Percentiles rank a stretch among this genome's conserved stretches.
phyloP scores from a whole-genome alignment of 495 filamentous ascomycete species.

The Cryomyces minteri region DNA sequence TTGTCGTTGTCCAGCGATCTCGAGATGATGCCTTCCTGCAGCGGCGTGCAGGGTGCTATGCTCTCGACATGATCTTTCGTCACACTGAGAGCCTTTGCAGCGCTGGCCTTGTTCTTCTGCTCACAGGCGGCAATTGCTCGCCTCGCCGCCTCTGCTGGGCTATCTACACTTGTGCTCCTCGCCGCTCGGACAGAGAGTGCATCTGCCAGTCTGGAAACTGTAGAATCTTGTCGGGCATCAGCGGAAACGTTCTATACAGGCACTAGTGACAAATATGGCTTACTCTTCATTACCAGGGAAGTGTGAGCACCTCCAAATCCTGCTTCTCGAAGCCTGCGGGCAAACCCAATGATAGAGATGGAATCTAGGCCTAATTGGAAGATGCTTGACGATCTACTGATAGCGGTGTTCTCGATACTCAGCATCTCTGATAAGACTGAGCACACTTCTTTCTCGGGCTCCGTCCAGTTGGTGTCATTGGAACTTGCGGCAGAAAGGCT shows the following conservation, averaged over 20 bases:
- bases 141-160: slow-evolving; percentile 23
- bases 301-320: no score
- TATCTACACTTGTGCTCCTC: slow-evolving; percentile 2
- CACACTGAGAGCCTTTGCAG: slow-evolving; percentile 28
- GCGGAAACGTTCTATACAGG: no score
- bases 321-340: no score
- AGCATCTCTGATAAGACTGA: slow-evolving; percentile 32
- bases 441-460: slow-evolving; percentile 28
- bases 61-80: slow-evolving; percentile 35
- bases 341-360: slow-evolving; percentile 19
- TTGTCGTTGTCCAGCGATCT: slow-evolving; percentile 35
- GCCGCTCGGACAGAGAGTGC: no score
- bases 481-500: slow-evolving; percentile 21
- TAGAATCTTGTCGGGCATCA: no score
- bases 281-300: no score
- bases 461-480: slow-evolving; percentile 13
- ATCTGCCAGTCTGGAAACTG: no score
- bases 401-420: slow-evolving; percentile 19
- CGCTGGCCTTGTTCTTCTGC: slow-evolving; percentile 30
- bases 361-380: slow-evolving; percentile 75
- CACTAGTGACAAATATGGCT: no score
- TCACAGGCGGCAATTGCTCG: slow-evolving; percentile 38
- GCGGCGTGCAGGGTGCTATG: slow-evolving; percentile 56
- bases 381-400: slow-evolving; percentile 41
- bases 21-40: slow-evolving; percentile 68